A percentile compares a stretch with the other conserved stretches of the same genome.
Evolutionary conservation across 805 yeast genomes (phyloP).

Genomic region (Monosporozyma aerobia): DNA sequence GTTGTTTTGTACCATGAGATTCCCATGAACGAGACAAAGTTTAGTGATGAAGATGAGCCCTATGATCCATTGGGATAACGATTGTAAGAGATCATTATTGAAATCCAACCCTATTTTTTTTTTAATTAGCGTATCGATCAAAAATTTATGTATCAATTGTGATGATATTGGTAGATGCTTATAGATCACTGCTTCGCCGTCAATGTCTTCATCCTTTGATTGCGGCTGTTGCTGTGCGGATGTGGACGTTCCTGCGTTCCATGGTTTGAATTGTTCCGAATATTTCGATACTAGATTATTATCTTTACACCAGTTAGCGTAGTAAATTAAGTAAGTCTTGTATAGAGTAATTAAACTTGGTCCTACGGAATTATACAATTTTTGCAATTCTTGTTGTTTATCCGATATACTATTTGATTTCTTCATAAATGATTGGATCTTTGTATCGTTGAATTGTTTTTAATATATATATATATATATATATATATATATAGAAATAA

Average conservation of each 20-base stretch:
- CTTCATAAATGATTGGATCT: neutral
- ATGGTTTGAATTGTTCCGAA: neutral
- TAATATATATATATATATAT: no score
- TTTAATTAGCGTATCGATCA: conserved; percentile 15
- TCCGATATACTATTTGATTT: neutral
- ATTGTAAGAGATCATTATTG: neutral
- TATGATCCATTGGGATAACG: conserved; percentile 1
- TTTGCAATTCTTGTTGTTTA: conserved; percentile 4
- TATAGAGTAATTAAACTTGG: conserved; percentile 24
- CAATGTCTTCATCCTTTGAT: neutral
- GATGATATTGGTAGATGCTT: conserved; percentile 18
- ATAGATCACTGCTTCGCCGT: conserved; percentile 8
- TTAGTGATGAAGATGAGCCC: conserved; percentile 18
- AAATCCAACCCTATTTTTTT: neutral
- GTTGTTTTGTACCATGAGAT: conserved; percentile 3
- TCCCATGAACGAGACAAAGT: conserved; percentile 16
- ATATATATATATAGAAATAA: no score
- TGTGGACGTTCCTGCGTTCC: neutral
- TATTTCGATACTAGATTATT: conserved; percentile 6
- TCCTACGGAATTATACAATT: conserved; percentile 18
- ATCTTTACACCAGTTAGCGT: conserved; percentile 21
- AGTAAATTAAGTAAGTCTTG: conserved; percentile 21
- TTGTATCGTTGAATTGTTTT: neutral
- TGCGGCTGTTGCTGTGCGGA: neutral
- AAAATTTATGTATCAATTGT: conserved; percentile 20